Percentiles rank a stretch among this genome's conserved stretches.
Conservation (phyloP, 1,284 basidiomycete species). For the Phellinidium pouzarii region DNA sequence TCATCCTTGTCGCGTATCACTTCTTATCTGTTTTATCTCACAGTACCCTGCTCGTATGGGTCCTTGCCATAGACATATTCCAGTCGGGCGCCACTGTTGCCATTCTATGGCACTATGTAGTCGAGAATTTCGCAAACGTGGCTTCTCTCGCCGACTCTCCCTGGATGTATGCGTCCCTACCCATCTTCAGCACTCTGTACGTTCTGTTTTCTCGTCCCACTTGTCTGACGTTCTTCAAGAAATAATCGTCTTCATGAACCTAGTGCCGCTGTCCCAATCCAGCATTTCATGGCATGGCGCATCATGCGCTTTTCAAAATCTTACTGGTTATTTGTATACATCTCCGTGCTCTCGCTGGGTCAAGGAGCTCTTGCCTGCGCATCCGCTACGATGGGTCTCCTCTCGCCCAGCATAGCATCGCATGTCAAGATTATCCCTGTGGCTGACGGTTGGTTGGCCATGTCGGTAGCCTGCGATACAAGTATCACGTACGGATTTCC, state of each 20-base stretch:
- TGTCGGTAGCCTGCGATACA: constrained; percentile 19
- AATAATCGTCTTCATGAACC: neutral
- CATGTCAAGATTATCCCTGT: constrained; percentile 20
- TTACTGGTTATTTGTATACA: constrained; percentile 22
- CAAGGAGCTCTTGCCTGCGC: constrained; percentile 23
- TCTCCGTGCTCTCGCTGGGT: constrained; percentile 23
- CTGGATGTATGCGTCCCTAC: constrained; percentile 31
- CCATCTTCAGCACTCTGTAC: constrained; percentile 24
- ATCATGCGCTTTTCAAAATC: constrained; percentile 27
- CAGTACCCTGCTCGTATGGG: constrained; percentile 29
- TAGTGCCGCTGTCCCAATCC: constrained; percentile 31
- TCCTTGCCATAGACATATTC: constrained; percentile 29
- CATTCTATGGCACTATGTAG: constrained; percentile 30
- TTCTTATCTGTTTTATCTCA: neutral
- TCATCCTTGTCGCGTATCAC: neutral
- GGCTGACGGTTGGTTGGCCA: constrained; percentile 22
- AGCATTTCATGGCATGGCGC: constrained; percentile 31
- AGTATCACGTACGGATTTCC: constrained; percentile 19
- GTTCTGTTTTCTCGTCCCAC: constrained; percentile 14
- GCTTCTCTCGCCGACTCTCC: constrained; percentile 23
- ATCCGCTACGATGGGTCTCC: constrained; percentile 19
- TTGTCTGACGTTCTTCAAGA: constrained; percentile 18
- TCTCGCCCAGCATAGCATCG: constrained; percentile 20
- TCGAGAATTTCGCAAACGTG: constrained; percentile 28
- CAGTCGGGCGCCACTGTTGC: constrained; percentile 28